A percentile compares a stretch with the other conserved stretches of the same genome.
phyloP scores from a whole-genome alignment of 495 filamentous ascomycete species.

The Aspergillus funiculosus region DNA sequence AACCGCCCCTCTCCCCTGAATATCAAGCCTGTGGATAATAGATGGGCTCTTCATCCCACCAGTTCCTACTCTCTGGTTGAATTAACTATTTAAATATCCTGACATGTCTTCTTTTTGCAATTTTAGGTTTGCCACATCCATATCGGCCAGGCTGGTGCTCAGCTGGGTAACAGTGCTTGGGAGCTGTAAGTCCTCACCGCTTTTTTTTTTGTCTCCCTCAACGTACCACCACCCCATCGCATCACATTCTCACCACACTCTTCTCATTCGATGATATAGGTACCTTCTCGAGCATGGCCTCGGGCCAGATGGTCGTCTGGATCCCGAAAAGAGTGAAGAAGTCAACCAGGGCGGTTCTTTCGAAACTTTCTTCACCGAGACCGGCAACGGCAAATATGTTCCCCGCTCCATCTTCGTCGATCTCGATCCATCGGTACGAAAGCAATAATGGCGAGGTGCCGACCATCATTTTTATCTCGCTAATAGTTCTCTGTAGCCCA shows the following conservation, averaged over 20 bases:
- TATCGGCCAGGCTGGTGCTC: constrained; percentile 86
- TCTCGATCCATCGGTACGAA: constrained; percentile 71
- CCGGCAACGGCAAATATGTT: constrained; percentile 80
- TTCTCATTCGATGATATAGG: constrained; percentile 35
- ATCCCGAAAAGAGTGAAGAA: constrained; percentile 56
- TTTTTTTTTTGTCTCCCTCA: constrained; percentile 21
- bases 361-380: constrained; percentile 91
- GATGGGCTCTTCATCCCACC: not conserved
- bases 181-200: constrained; percentile 72
- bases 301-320: constrained; percentile 63
- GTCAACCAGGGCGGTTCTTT: constrained; percentile 61
- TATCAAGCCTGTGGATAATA: constrained; percentile 1
- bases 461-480: not conserved
- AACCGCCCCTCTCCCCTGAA: constrained; percentile 16
- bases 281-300: constrained; percentile 91
- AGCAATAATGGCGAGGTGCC: not conserved
- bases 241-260: not conserved
- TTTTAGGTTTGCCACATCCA: constrained; percentile 81
- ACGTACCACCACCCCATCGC: not conserved
- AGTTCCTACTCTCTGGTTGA: constrained; percentile 3
- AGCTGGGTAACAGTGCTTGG: constrained; percentile 93
- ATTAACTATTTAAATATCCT: not conserved
- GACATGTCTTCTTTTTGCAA: not conserved
- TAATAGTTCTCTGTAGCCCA: constrained; percentile 49
- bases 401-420: constrained; percentile 87